Percentiles rank a stretch among this genome's conserved stretches.
Conservation (phyloP, 2,329 filamentous ascomycete species). For the Diaporthe velutina region DNA sequence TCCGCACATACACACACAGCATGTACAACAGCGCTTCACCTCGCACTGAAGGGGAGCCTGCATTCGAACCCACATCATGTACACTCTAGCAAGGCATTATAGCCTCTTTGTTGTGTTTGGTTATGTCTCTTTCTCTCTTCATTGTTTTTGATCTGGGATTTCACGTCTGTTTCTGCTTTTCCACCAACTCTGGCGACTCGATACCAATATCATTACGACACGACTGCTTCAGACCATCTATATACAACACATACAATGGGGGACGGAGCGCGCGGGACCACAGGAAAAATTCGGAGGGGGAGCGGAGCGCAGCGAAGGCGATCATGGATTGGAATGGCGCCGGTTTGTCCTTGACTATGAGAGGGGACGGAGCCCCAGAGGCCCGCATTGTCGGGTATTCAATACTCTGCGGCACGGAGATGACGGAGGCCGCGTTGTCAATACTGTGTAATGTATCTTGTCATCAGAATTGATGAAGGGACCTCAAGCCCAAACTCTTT, state of each 20-base stretch:
- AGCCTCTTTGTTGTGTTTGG: not conserved
- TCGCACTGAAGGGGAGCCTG: constrained; percentile 10
- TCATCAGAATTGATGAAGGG: constrained; percentile 28
- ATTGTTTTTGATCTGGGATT: constrained; percentile 2
- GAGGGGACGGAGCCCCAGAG: not conserved
- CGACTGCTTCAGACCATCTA: constrained; percentile 23
- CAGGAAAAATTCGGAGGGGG: not conserved
- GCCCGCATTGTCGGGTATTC: not conserved
- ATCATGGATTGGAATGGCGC: not conserved
- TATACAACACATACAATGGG: constrained; percentile 23
- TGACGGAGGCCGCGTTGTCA: constrained; percentile 12
- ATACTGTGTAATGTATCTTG: constrained; percentile 29
- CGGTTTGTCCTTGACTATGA: not conserved
- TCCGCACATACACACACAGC: constrained; percentile 1
- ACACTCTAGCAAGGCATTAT: not conserved
- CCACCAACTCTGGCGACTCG: not conserved
- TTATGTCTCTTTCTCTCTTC: not conserved
- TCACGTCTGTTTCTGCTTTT: constrained; percentile 17
- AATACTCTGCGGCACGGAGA: not conserved
- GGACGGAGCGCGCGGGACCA: not conserved
- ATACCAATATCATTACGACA: constrained; percentile 25
- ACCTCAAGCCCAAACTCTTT: constrained; percentile 3
- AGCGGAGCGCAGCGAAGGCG: not conserved
- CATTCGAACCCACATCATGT: constrained; percentile 24
- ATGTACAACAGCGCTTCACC: constrained; percentile 15